Base-by-base conservation (phyloP, 1,139 yeast species). In the Meyerozyma smithsonii region DNA sequence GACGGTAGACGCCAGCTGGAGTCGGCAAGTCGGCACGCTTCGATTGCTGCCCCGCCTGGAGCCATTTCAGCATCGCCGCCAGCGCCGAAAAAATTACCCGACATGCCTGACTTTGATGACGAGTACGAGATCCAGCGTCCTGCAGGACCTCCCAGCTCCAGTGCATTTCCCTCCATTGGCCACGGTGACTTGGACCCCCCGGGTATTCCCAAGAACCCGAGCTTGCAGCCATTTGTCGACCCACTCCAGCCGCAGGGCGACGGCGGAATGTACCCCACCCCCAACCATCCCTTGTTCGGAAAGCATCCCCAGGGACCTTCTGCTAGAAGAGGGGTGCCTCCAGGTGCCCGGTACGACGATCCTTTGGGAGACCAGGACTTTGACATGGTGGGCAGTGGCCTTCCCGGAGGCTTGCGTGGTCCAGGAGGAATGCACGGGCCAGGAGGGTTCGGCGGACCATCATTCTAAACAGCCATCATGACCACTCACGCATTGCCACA, bases 191-290 rank as follows among this genome's bases (percentile, higher is more conserved):
- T 77, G 38, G 62, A 72, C 46, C 83, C 83, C 0, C 71, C 73
- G 1, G 80, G 77, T 1, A 37, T 64, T 19, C 58, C 65, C 1
- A 64, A 58, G 37, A 52, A 72, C 42, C 82, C 81, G 2, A 49
- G 52, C 5, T 45, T 73, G 49, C 58, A 54, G 43, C 74, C 78
- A 2, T 68, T 51, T 39, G 37, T 73, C 16, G 77, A 72, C 42
- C 69, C 69, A 1, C 32, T 38, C n/a, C 39, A 50, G 1, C 45
- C 45, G 0, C 45, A 39, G 23, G 49, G 53, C 19, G 62, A 58
- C 23, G 77, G 78, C 4, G 83, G 83, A 0, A 77, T 79, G 84
- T 60, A 74, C 44, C 80, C 81, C 1, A 64, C 74, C 8, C 50
- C 64, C 4, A 55, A 68, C 34, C 81, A 77, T 50, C 82, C 82